A percentile compares a stretch with the other conserved stretches of the same genome.
These are phyloP conservation scores for Carnegiea gigantea DNA, from an alignment of 179 eudicot species.

Conservation along the genomic window DNA sequence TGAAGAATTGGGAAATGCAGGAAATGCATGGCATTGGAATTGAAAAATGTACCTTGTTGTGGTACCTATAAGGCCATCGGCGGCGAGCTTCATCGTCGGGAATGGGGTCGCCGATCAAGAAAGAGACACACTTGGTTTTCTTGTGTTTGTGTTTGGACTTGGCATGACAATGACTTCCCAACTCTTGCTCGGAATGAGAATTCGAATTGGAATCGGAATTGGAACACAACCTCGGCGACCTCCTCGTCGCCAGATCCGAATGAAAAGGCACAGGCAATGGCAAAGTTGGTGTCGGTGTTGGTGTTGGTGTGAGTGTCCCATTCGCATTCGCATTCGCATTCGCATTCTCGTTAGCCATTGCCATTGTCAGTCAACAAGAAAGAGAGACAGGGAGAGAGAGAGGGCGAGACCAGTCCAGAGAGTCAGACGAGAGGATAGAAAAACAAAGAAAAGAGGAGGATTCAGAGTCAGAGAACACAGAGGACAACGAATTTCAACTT, in stretches of 20 bases:
- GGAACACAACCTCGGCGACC: conserved; percentile 27
- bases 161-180: too few relatives aligned
- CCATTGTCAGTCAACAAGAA: not conserved
- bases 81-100: conserved; percentile 49
- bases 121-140: conserved; percentile 21
- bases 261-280: not conserved
- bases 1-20: not conserved
- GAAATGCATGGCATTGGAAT: not conserved
- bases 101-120: conserved; percentile 49
- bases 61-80: conserved; percentile 54
- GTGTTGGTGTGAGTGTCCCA: not conserved
- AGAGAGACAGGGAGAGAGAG: too few relatives aligned
- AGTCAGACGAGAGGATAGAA: too few relatives aligned
- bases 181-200: too few relatives aligned
- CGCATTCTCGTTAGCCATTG: not conserved
- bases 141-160: conserved; percentile 20
- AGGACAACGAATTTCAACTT: too few relatives aligned
- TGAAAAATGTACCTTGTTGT: conserved; percentile 36
- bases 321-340: too few relatives aligned
- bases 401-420: too few relatives aligned
- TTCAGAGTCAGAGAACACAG: too few relatives aligned
- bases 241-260: conserved; percentile 15
- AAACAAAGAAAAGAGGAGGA: too few relatives aligned
- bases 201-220: too few relatives aligned
- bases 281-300: too few relatives aligned